A percentile compares a stretch with the other conserved stretches of the same genome.
Conservation (phyloP, 164 flowering plant genomes). For the Stephania yunnanensis region DNA sequence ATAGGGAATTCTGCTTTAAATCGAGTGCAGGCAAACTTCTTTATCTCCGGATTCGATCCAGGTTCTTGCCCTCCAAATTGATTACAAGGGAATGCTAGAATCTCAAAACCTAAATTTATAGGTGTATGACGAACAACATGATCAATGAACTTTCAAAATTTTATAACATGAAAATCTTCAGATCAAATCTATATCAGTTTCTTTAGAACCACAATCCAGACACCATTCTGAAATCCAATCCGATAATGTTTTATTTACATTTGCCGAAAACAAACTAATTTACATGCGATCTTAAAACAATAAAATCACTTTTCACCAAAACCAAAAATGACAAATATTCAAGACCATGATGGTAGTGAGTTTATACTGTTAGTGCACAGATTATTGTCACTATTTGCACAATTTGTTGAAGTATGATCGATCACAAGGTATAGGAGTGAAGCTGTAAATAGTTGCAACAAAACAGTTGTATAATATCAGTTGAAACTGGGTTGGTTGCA, state of each 20-base stretch:
- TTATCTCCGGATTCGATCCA: slow-evolving; percentile 75
- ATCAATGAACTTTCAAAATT: background rate
- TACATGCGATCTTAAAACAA: background rate
- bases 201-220: background rate
- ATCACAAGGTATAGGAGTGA: no score
- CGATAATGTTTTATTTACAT: background rate
- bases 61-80: slow-evolving; percentile 96
- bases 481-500: no score
- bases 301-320: background rate
- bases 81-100: slow-evolving; percentile 94
- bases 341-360: background rate
- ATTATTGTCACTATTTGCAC: no score
- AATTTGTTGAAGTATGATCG: no score
- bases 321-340: background rate
- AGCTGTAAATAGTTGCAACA: no score
- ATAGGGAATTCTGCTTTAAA: slow-evolving; percentile 93
- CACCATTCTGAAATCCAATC: background rate
- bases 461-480: no score
- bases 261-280: background rate
- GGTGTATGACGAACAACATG: background rate
- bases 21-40: slow-evolving; percentile 83
- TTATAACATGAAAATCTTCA: background rate
- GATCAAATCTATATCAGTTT: background rate
- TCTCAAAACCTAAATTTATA: slow-evolving; percentile 66
- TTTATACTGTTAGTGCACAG: no score